Percentiles rank a stretch among this genome's conserved stretches.
Evolutionary conservation across 2,329 filamentous ascomycete species (phyloP).

Genomic region (Talaromyces sp.): DNA sequence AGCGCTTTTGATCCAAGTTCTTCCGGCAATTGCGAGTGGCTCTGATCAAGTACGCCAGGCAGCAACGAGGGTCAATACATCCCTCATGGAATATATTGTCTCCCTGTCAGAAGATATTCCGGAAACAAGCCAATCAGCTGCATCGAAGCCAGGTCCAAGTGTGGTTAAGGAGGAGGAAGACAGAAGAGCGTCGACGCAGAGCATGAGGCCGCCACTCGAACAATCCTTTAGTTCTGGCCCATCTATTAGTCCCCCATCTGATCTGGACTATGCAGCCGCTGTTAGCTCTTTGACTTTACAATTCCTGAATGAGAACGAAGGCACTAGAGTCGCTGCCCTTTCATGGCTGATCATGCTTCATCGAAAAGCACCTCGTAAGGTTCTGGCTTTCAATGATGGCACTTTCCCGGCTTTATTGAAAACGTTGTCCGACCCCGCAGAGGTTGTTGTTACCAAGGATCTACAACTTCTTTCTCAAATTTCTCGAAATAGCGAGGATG

Average conservation of each 20-base stretch:
- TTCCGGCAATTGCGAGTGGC: slow-evolving; percentile 89
- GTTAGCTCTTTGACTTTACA: slow-evolving; percentile 89
- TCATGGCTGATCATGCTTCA: slow-evolving; percentile 98
- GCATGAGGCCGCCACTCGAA: slow-evolving; percentile 23
- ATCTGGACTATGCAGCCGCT: slow-evolving; percentile 92
- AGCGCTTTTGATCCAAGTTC: slow-evolving; percentile 80
- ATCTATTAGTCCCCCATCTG: slow-evolving; percentile 46
- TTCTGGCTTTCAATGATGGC: slow-evolving; percentile 92
- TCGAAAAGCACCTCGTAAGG: slow-evolving; percentile 86
- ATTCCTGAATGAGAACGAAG: slow-evolving; percentile 95
- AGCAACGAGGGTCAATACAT: slow-evolving; percentile 82
- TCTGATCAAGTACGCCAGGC: slow-evolving; percentile 85
- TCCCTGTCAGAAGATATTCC: slow-evolving; percentile 70
- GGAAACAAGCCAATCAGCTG: slow-evolving; percentile 34
- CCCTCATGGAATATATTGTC: slow-evolving; percentile 90
- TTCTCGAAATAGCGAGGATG: slow-evolving; percentile 91
- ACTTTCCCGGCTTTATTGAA: slow-evolving; percentile 95
- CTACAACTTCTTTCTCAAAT: slow-evolving; percentile 92
- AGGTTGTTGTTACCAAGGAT: slow-evolving; percentile 93
- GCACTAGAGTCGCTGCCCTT: slow-evolving; percentile 85
- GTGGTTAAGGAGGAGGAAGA: slow-evolving; percentile 35
- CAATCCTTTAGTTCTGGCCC: slow-evolving; percentile 38
- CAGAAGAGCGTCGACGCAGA: slow-evolving; percentile 39
- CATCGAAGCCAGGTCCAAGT: slow-evolving; percentile 29
- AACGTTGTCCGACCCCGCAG: slow-evolving; percentile 89